Conservation (phyloP, 257 asterid species). For the Cordia subcordata region DNA sequence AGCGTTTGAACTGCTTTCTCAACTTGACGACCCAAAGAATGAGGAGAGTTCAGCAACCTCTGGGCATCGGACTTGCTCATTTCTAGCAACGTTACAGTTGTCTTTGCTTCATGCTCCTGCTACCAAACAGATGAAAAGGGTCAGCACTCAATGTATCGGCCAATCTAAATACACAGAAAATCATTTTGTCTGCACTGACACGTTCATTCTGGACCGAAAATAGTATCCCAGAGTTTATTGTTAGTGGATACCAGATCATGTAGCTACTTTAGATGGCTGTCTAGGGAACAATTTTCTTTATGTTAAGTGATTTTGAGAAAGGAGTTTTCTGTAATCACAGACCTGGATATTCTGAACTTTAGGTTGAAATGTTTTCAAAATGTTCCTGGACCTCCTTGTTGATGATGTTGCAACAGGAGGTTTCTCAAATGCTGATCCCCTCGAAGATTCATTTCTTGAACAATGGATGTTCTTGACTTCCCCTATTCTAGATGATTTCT, state of each 20-base stretch:
- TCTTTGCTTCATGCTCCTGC: constrained; percentile 7
- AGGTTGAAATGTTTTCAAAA: constrained; percentile 5
- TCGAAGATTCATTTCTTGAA: constrained; percentile 2
- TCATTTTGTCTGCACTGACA: not conserved
- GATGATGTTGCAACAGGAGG: constrained; percentile 5
- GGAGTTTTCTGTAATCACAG: not conserved
- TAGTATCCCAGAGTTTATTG: too few species aligned
- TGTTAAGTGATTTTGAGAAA: too few species aligned
- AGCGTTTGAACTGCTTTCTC: constrained; percentile 9
- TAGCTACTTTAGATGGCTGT: not conserved
- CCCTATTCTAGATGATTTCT: not conserved
- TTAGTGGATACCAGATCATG: too few species aligned
- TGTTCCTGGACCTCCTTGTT: constrained; percentile 3
- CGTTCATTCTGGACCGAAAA: not conserved
- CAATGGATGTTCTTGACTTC: constrained; percentile 7
- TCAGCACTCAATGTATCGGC: not conserved
- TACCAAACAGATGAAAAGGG: constrained; percentile 2
- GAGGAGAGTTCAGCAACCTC: constrained; percentile 7
- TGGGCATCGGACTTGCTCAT: constrained; percentile 6
- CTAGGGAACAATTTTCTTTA: not conserved
- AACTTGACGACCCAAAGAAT: constrained; percentile 5
- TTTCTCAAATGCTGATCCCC: constrained; percentile 1
- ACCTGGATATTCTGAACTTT: constrained; percentile 21
- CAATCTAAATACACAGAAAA: not conserved
- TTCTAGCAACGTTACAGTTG: not conserved